phyloP scores from a whole-genome alignment of 2,329 filamentous ascomycete species.

The Verticillium dahliae region DNA sequence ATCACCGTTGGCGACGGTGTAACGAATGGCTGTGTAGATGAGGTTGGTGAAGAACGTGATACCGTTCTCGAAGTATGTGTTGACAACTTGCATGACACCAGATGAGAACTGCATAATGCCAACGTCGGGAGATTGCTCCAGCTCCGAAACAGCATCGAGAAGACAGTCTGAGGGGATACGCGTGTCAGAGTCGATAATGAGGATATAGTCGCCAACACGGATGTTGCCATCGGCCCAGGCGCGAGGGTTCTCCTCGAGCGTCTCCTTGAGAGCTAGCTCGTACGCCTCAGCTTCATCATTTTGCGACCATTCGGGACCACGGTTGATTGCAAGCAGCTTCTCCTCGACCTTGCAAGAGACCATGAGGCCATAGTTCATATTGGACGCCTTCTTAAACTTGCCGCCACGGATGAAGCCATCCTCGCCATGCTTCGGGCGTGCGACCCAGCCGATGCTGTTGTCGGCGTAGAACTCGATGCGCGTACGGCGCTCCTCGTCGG shows the following conservation, averaged over 20 bases:
- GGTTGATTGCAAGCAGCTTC: slow-evolving; percentile 51
- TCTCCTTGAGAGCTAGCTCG: slow-evolving; percentile 56
- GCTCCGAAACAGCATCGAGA: slow-evolving; percentile 72
- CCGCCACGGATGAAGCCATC: slow-evolving; percentile 56
- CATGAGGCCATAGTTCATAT: slow-evolving; percentile 67
- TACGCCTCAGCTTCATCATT: slow-evolving; percentile 63
- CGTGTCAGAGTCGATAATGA: slow-evolving; percentile 73
- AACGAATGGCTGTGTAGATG: slow-evolving; percentile 71
- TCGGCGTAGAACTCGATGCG: slow-evolving; percentile 64
- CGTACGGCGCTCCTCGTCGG: slow-evolving; percentile 53
- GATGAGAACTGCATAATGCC: slow-evolving; percentile 74
- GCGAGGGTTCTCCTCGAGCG: slow-evolving; percentile 60
- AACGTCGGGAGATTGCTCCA: slow-evolving; percentile 73
- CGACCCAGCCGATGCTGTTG: slow-evolving; percentile 64
- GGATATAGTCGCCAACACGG: slow-evolving; percentile 76
- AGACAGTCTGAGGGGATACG: slow-evolving; percentile 72
- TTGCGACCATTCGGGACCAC: slow-evolving; percentile 58
- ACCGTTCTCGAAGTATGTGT: slow-evolving; percentile 66
- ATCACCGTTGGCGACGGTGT: slow-evolving; percentile 70
- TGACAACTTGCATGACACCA: slow-evolving; percentile 71
- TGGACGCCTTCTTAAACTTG: slow-evolving; percentile 66
- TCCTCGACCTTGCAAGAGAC: slow-evolving; percentile 66
- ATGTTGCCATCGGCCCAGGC: slow-evolving; percentile 83
- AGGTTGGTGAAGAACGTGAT: slow-evolving; percentile 69
- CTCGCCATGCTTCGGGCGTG: slow-evolving; percentile 57